Conservation (phyloP, 164 flowering plant genomes). For the Buxus sempervirens region DNA sequence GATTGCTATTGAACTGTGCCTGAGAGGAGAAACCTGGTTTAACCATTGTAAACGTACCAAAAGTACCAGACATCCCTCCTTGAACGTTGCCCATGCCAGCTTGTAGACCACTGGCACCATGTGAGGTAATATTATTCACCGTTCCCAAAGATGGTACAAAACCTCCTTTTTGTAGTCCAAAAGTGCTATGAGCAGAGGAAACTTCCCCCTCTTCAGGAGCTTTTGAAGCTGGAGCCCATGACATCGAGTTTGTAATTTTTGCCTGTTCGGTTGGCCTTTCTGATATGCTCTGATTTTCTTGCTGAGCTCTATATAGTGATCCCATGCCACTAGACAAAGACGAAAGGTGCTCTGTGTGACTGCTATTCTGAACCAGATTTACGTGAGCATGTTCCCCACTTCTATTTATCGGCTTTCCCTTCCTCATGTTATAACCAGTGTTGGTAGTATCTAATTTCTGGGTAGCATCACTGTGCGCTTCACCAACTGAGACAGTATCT, state of each 20-base stretch:
- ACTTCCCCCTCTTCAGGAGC: conserved; percentile 36
- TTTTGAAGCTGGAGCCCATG: conserved; percentile 21
- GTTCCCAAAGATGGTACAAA: conserved; percentile 6
- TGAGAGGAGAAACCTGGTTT: conserved; percentile 40
- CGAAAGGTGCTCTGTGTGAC: conserved; percentile 27
- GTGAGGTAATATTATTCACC: conserved; percentile 11
- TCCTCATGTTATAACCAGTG: conserved; percentile 34
- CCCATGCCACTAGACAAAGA: conserved; percentile 23
- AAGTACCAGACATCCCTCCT: conserved; percentile 39
- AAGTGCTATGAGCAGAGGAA: conserved; percentile 26
- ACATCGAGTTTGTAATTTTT: conserved; percentile 14
- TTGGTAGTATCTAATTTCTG: conserved; percentile 40
- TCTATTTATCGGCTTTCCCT: conserved; percentile 40
- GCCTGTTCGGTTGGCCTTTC: conserved; percentile 19
- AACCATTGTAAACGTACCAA: conserved; percentile 34
- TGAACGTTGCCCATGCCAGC: conserved; percentile 43
- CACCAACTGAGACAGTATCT: conserved; percentile 37
- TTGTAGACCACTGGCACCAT: conserved; percentile 17
- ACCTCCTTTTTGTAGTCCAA: conserved; percentile 31
- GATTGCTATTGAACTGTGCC: conserved; percentile 28
- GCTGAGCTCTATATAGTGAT: conserved; percentile 26
- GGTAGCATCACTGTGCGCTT: conserved; percentile 34
- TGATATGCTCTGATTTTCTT: conserved; percentile 24
- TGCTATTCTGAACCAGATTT: conserved; percentile 27
- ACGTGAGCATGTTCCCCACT: conserved; percentile 30